Evolutionary conservation across 2,329 filamentous ascomycete species (phyloP).

Genomic region (Metarhizium rileyi): DNA sequence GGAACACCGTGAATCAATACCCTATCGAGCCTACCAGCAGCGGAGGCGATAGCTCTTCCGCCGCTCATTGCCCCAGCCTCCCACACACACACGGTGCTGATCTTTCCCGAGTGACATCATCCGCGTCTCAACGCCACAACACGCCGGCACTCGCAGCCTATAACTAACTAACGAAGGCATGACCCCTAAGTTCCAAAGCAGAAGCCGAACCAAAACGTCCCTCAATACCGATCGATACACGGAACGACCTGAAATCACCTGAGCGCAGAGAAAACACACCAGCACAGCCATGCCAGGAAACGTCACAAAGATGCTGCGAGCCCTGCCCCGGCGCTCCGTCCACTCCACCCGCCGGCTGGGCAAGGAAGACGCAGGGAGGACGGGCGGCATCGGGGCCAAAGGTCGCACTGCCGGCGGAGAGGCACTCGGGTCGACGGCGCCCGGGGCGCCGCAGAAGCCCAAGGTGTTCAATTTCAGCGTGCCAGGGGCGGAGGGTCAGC

Average conservation of each 20-base stretch:
- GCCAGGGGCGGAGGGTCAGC: conserved; percentile 19
- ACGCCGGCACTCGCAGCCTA: too few species aligned
- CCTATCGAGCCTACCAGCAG: too few species aligned
- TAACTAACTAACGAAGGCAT: too few species aligned
- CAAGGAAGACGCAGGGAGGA: background rate
- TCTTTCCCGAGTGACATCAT: background rate
- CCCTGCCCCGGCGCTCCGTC: background rate
- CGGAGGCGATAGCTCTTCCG: too few species aligned
- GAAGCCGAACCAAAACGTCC: too few species aligned
- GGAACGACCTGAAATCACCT: too few species aligned
- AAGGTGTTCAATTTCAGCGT: conserved; percentile 42
- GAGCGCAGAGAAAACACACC: too few species aligned
- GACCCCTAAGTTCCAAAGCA: too few species aligned
- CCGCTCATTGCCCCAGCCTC: background rate
- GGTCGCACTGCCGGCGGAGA: background rate
- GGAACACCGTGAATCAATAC: too few species aligned
- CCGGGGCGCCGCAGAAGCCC: conserved; percentile 30
- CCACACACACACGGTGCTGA: background rate
- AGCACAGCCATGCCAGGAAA: too few species aligned
- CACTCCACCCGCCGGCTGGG: background rate
- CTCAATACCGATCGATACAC: too few species aligned
- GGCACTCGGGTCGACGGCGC: background rate
- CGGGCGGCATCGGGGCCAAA: background rate
- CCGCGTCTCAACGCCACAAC: background rate
- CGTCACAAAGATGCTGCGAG: too few species aligned